Evolutionary conservation across 208 protist species (phyloP), one percentile per base, ranked within the genome.

Genomic region (Tritrichomonas musculus): DNA sequence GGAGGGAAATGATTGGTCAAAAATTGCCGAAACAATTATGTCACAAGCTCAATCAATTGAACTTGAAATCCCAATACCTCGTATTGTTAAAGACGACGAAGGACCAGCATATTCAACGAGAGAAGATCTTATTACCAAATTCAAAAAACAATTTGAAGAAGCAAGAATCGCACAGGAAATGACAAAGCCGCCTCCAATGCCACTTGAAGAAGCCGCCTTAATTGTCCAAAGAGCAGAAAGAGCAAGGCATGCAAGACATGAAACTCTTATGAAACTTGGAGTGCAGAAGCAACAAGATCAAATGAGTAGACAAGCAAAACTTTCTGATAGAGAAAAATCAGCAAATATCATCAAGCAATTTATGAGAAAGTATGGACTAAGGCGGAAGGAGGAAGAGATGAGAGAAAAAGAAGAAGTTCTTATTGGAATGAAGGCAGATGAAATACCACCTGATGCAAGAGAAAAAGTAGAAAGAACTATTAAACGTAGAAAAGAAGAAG

Each of bases 11-110:
- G 41, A 82, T 50, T 82, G 73, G 73, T 44, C 44, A 30, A 88
- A 53, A n/a, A 53, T 88, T 60, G 33, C 47, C 5, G n/a, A 88
- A 57, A 36, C 77, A 13, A 57, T 88, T 39, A 88, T 88, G 77
- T 44, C 77, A 33, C 77, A 88, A 50, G 27, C 77, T 22, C 77
- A 53, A 3, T 57, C 41, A 60, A 60, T n/a, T 17, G 77, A 88
- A 14, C 20, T 88, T 39, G 77, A 88, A 88, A 88, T 88, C 44
- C 77, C 77, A 53, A 88, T 88, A 41, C 77, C 77, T 57, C 77
- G 77, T n/a, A 88, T 88, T 39, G 77, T 88, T 88, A 88, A 88
- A 88, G 77, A 88, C 57, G 22, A 53, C 33, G n/a, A 88, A 88
- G 64, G 64, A n/a, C 41, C 47, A 33, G 27, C 77, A 60, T 88